Evolutionary conservation across 2,329 filamentous ascomycete species (phyloP).

Genomic region (Escovopsis sp.): DNA sequence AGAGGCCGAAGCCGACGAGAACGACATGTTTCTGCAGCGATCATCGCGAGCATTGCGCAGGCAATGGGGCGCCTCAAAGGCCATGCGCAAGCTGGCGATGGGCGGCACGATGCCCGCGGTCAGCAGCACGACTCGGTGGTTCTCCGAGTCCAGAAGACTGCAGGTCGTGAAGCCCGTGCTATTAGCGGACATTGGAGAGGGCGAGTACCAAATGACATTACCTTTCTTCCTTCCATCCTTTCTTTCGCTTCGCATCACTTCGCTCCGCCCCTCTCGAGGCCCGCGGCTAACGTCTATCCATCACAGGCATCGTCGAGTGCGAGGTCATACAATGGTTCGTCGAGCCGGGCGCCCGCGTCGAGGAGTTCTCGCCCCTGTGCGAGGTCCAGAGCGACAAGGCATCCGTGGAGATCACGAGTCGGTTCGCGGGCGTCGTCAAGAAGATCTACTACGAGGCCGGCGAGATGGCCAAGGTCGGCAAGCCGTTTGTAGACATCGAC

Average conservation of each 20-base stretch:
- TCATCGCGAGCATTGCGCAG: slow-evolving; percentile 34
- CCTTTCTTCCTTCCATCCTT: neutral
- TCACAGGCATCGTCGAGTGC: slow-evolving; percentile 86
- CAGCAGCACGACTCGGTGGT: slow-evolving; percentile 23
- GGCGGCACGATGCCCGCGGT: slow-evolving; percentile 15
- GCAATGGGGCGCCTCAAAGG: slow-evolving; percentile 34
- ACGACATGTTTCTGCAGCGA: slow-evolving; percentile 39
- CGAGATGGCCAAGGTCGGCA: slow-evolving; percentile 90
- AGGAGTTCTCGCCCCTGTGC: slow-evolving; percentile 95
- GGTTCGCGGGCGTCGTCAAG: slow-evolving; percentile 90
- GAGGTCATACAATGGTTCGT: slow-evolving; percentile 99
- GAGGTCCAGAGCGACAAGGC: slow-evolving; percentile 99
- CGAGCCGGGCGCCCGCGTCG: slow-evolving; percentile 82
- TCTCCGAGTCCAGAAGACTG: slow-evolving; percentile 35
- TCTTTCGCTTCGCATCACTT: too few relatives aligned
- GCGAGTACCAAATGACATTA: slow-evolving; percentile 25
- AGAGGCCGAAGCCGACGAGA: too few relatives aligned
- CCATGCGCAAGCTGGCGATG: slow-evolving; percentile 21
- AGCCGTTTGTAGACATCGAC: slow-evolving; percentile 89
- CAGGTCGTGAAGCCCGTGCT: slow-evolving; percentile 62
- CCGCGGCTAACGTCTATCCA: slow-evolving; percentile 1
- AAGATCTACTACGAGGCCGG: slow-evolving; percentile 91
- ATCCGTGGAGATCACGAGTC: slow-evolving; percentile 78
- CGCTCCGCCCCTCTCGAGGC: too few relatives aligned
- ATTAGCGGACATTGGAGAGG: slow-evolving; percentile 76